Conservation (phyloP, 805 yeast genomes). For the Candida argentea region DNA sequence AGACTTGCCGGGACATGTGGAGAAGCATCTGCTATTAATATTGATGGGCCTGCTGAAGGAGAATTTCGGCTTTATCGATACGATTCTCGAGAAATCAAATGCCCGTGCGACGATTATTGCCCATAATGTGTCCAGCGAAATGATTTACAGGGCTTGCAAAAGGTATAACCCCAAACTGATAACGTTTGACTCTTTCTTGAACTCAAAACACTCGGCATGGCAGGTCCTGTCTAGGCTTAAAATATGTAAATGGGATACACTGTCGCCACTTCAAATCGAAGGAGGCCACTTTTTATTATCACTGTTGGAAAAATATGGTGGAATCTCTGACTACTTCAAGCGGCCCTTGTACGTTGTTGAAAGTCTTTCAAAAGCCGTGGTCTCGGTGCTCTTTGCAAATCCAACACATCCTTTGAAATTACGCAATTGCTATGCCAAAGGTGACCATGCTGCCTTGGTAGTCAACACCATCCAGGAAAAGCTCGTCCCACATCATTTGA, state of each 20-base stretch:
- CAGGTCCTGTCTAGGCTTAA: not conserved
- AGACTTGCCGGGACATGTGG: conserved; percentile 8
- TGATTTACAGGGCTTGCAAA: not conserved
- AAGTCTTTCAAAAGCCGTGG: conserved; percentile 38
- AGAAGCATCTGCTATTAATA: conserved; percentile 10
- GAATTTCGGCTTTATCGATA: not conserved
- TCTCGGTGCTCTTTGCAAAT: conserved; percentile 34
- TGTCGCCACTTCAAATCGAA: not conserved
- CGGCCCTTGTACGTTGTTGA: conserved; percentile 38
- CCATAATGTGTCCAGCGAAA: not conserved
- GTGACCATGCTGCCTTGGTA: conserved; percentile 42
- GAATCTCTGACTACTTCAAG: conserved; percentile 23
- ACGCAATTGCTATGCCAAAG: conserved; percentile 51
- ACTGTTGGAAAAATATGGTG: not conserved
- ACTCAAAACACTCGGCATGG: not conserved
- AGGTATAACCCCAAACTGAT: not conserved
- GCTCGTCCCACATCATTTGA: conserved; percentile 25
- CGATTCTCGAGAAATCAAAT: not conserved
- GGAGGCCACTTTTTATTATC: conserved; percentile 7
- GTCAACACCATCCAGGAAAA: conserved; percentile 28
- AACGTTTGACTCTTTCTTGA: not conserved
- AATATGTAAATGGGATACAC: not conserved
- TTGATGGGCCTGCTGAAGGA: conserved; percentile 9
- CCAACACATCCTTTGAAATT: conserved; percentile 25
- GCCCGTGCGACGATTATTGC: conserved; percentile 1